phyloP scores from a whole-genome alignment of 768 basidiomycete genomes.

The Hysterangium stoloniferum region DNA sequence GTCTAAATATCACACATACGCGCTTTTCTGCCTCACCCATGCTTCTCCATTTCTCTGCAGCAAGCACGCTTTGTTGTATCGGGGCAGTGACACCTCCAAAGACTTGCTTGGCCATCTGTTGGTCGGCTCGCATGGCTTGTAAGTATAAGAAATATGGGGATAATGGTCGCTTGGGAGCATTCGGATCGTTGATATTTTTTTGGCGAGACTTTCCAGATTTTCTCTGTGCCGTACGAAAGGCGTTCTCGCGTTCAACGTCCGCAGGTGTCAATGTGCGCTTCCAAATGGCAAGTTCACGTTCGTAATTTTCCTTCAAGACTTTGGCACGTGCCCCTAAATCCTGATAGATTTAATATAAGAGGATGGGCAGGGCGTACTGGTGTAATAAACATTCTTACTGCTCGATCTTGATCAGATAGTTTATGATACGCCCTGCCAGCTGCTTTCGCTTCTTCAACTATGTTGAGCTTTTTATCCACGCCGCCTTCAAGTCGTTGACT shows the following conservation, averaged over 20 bases:
- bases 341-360: constrained; percentile 15
- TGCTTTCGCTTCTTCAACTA: constrained; percentile 92
- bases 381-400: constrained; percentile 40
- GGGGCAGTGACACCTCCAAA: constrained; percentile 91
- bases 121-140: constrained; percentile 79
- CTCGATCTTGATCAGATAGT: constrained; percentile 73
- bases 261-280: constrained; percentile 85
- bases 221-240: constrained; percentile 83
- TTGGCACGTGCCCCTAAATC: constrained; percentile 62
- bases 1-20: constrained; percentile 38
- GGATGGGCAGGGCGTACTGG: constrained; percentile 16
- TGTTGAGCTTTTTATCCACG: constrained; percentile 74
- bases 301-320: constrained; percentile 76
- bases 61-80: constrained; percentile 89
- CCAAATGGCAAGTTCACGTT: constrained; percentile 75
- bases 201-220: constrained; percentile 89
- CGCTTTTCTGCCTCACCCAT: constrained; percentile 92
- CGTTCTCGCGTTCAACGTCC: constrained; percentile 91
- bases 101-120: constrained; percentile 63
- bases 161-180: constrained; percentile 93
- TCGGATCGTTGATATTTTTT: constrained; percentile 94
- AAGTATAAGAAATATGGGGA: constrained; percentile 94
- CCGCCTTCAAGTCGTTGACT: constrained; percentile 34
- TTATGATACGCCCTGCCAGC: constrained; percentile 85
- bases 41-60: constrained; percentile 87